Evolutionary conservation across 257 asterid species (phyloP).

Genomic region (Solanum piurae): DNA sequence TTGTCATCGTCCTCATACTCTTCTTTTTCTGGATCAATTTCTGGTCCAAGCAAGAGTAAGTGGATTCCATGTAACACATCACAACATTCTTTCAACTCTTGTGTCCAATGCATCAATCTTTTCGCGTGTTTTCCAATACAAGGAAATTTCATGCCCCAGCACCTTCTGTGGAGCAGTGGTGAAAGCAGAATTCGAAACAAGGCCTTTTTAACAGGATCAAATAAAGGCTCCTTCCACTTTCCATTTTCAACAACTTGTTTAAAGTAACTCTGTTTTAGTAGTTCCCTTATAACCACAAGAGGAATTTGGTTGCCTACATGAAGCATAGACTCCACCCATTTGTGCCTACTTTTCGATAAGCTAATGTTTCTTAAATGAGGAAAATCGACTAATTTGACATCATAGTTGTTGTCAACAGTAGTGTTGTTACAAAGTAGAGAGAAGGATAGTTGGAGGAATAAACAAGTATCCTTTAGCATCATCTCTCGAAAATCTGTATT

Average conservation of each 20-base stretch:
- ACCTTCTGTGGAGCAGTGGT: not conserved
- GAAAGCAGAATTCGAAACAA: not conserved
- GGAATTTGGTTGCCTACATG: constrained; percentile 16
- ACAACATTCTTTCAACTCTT: not conserved
- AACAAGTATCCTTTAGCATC: constrained; percentile 15
- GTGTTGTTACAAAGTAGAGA: not conserved
- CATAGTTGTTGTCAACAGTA: too few species aligned
- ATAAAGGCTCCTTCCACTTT: not conserved
- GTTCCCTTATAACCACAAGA: not conserved
- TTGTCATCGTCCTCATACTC: not conserved
- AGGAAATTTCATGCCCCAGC: not conserved
- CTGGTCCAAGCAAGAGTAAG: not conserved
- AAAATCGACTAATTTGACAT: not conserved
- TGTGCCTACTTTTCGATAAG: not conserved
- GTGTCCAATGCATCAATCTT: not conserved
- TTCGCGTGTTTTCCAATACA: not conserved
- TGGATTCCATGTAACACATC: constrained; percentile 21
- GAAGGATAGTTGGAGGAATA: constrained; percentile 11
- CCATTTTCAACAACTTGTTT: not conserved
- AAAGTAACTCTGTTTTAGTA: constrained; percentile 1
- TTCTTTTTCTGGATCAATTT: not conserved
- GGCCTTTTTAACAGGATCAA: not conserved
- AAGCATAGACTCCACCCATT: constrained; percentile 10
- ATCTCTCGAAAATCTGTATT: not conserved
- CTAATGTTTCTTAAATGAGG: not conserved